Percentiles rank a stretch among this genome's conserved stretches.
Conservation (phyloP, 345 rosid species). For the Heritiera littoralis region DNA sequence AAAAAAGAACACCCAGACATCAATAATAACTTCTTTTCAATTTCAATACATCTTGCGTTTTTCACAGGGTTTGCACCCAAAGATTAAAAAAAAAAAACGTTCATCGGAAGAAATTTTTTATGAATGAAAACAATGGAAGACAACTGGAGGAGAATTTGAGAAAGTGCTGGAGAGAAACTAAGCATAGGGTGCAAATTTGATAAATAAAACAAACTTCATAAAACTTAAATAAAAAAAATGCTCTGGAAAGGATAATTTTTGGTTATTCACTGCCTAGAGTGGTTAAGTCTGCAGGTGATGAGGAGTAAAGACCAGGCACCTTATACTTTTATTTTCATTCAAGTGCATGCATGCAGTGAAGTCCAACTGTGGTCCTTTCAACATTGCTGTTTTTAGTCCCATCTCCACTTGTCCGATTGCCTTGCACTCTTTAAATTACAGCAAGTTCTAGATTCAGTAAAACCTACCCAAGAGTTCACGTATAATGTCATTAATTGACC, state of each 20-base stretch:
- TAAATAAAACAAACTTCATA: not conserved
- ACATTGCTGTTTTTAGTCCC: not conserved
- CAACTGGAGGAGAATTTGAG: not conserved
- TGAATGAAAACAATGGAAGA: not conserved
- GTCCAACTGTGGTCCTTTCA: too few relatives aligned
- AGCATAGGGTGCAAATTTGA: not conserved
- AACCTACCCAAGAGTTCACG: not conserved
- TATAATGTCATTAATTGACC: not conserved
- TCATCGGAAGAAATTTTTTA: not conserved
- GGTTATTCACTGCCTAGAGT: not conserved
- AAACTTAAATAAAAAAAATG: not conserved
- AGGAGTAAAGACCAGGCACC: not conserved
- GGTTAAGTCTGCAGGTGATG: not conserved
- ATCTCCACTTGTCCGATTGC: not conserved
- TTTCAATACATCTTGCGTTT: constrained; percentile 3
- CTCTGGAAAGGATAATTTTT: not conserved
- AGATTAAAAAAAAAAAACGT: not conserved
- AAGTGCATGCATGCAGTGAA: too few relatives aligned
- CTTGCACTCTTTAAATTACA: not conserved
- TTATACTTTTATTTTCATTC: too few relatives aligned
- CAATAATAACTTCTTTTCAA: constrained; percentile 2
- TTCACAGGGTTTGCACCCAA: not conserved
- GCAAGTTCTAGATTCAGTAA: not conserved
- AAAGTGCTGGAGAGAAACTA: not conserved
- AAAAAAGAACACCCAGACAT: constrained; percentile 18